Evolutionary conservation across 2,329 filamentous ascomycete genomes (phyloP).

Genomic region (Penicillium crustosum): DNA sequence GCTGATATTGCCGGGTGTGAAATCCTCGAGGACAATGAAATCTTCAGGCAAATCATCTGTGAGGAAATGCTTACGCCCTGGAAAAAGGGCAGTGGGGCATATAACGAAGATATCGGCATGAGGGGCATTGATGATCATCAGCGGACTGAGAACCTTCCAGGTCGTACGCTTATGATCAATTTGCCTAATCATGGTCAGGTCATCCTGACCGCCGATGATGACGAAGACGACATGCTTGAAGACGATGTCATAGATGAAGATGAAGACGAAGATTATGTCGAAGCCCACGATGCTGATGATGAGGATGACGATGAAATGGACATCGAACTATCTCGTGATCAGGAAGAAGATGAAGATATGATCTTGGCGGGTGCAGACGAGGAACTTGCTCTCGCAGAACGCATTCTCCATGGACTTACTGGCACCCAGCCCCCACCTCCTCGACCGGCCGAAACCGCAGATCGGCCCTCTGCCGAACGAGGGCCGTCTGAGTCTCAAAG

Average conservation of each 20-base stretch:
- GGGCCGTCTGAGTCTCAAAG: constrained; percentile 17
- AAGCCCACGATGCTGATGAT: constrained; percentile 51
- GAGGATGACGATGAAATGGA: constrained; percentile 46
- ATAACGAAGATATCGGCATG: constrained; percentile 73
- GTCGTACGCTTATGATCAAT: constrained; percentile 41
- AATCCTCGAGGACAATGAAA: constrained; percentile 74
- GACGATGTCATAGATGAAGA: constrained; percentile 32
- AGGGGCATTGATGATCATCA: constrained; percentile 82
- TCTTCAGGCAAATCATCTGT: constrained; percentile 79
- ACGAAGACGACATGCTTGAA: constrained; percentile 41
- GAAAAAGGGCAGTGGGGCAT: constrained; percentile 80
- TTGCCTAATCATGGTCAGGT: constrained; percentile 45
- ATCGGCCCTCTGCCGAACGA: constrained; percentile 16
- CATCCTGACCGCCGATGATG: constrained; percentile 50
- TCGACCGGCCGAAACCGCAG: constrained; percentile 42
- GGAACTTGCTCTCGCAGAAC: constrained; percentile 72
- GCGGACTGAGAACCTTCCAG: constrained; percentile 53
- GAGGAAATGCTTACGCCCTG: constrained; percentile 88
- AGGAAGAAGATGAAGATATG: constrained; percentile 55
- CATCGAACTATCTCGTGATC: constrained; percentile 37
- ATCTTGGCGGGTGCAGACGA: constrained; percentile 59
- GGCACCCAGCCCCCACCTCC: constrained; percentile 65
- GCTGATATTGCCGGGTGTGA: constrained; percentile 87
- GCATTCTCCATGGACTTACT: constrained; percentile 73
- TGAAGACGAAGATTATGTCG: constrained; percentile 48